phyloP scores from a whole-genome alignment of 192 early-diverging fungal genomes.

The Entomortierella parvispora region DNA sequence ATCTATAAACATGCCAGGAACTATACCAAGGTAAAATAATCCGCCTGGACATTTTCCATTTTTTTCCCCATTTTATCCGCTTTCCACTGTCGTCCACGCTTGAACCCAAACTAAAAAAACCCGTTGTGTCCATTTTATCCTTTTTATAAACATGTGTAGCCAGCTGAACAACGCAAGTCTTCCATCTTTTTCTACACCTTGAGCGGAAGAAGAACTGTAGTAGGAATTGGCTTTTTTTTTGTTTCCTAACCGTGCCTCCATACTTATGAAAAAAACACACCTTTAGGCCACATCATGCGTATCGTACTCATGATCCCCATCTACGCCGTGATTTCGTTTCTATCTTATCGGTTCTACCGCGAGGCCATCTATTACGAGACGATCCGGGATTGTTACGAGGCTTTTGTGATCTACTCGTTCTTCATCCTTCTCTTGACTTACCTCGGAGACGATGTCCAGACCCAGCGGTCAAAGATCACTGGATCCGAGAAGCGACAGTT shows the following conservation, averaged over 20 bases:
- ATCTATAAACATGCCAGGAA: constrained; percentile 63
- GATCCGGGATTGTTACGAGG: constrained; percentile 80
- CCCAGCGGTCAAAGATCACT: constrained; percentile 60
- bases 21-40: constrained; percentile 56
- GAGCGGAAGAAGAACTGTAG: no score
- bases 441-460: constrained; percentile 60
- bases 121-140: no score
- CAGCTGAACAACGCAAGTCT: constrained; percentile 63
- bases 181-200: no score
- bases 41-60: background rate
- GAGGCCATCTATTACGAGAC: constrained; percentile 74
- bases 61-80: background rate
- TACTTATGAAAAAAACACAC: no score
- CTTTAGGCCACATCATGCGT: constrained; percentile 72
- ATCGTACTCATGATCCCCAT: constrained; percentile 80
- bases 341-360: constrained; percentile 76
- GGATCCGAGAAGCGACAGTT: constrained; percentile 60
- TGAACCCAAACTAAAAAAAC: background rate
- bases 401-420: constrained; percentile 78
- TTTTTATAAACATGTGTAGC: constrained; percentile 42
- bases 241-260: no score
- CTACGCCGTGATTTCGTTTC: constrained; percentile 74
- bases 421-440: constrained; percentile 76
- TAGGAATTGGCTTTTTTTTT: no score
- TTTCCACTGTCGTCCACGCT: background rate